Conservation (phyloP, 2,329 filamentous ascomycete genomes). For the Tolypocladium ophioglossoides region DNA sequence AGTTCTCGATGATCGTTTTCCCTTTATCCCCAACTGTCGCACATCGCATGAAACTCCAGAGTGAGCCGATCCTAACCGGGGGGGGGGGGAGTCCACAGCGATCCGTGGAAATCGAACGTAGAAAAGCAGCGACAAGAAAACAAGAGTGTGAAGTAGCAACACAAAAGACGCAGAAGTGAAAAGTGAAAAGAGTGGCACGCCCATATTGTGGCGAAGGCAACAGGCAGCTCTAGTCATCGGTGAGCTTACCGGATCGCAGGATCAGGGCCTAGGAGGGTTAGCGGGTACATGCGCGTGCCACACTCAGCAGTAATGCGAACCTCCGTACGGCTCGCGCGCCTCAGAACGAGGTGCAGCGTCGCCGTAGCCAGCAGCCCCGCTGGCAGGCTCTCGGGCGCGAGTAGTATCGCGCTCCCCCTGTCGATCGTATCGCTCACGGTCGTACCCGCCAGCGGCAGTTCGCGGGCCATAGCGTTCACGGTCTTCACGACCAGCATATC, state of each 20-base stretch:
- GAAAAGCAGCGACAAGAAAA: conserved; percentile 13
- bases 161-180: conserved; percentile 16
- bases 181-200: conserved; percentile 5
- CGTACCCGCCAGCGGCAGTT: conserved; percentile 29
- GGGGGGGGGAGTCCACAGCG: conserved; percentile 12
- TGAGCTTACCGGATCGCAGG: conserved; percentile 11
- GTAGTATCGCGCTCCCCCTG: conserved; percentile 28
- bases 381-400: conserved; percentile 27
- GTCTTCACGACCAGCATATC: conserved; percentile 33
- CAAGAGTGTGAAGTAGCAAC: conserved; percentile 14
- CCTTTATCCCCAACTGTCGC: conserved; percentile 25
- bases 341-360: conserved; percentile 32
- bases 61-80: conserved; percentile 19
- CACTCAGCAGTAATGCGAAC: conserved; percentile 18
- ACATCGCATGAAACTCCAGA: conserved; percentile 25
- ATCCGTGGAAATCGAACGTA: conserved; percentile 18
- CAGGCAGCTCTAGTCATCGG: conserved; percentile 3
- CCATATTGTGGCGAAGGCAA: conserved; percentile 2
- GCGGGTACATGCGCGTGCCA: conserved; percentile 9
- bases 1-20: conserved; percentile 22
- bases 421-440: conserved; percentile 39
- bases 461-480: conserved; percentile 30
- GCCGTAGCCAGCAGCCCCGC: conserved; percentile 26
- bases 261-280: conserved; percentile 22
- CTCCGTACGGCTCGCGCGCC: conserved; percentile 32